Conservation (phyloP, 2,329 filamentous ascomycete genomes). For the Lizonia empirigonia region DNA sequence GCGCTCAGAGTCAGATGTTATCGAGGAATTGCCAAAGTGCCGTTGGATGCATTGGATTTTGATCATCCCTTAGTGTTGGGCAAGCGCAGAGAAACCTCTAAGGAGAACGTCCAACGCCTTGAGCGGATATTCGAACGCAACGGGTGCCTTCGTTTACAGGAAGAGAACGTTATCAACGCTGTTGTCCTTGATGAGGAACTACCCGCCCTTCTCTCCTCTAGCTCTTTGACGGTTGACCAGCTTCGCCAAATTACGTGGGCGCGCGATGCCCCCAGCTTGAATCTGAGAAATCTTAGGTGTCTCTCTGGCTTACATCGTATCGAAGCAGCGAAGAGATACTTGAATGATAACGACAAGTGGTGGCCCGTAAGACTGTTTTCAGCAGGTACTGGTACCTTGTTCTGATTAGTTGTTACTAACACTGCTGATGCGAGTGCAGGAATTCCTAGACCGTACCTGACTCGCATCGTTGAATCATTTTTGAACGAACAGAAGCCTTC, state of each 20-base stretch:
- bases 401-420: not conserved
- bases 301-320: slow-evolving; percentile 24
- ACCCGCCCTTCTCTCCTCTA: slow-evolving; percentile 9
- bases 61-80: not conserved
- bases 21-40: not conserved
- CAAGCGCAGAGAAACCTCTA: not conserved
- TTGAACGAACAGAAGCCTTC: slow-evolving; percentile 22
- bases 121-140: not conserved
- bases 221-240: slow-evolving; percentile 6
- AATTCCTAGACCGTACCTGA: slow-evolving; percentile 10
- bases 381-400: slow-evolving; percentile 11
- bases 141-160: slow-evolving; percentile 17
- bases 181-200: slow-evolving; percentile 18
- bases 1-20: not conserved
- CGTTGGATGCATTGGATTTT: not conserved
- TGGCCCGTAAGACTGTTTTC: slow-evolving; percentile 28
- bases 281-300: slow-evolving; percentile 19
- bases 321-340: slow-evolving; percentile 16
- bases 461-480: slow-evolving; percentile 19
- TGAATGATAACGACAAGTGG: slow-evolving; percentile 31
- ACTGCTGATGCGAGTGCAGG: slow-evolving; percentile 7
- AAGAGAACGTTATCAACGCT: slow-evolving; percentile 29
- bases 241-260: slow-evolving; percentile 11
- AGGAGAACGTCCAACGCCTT: not conserved
- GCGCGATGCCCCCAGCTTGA: slow-evolving; percentile 17